Conservation (phyloP, 345 rosid genomes). For the Crucihimalaya himalaica region DNA sequence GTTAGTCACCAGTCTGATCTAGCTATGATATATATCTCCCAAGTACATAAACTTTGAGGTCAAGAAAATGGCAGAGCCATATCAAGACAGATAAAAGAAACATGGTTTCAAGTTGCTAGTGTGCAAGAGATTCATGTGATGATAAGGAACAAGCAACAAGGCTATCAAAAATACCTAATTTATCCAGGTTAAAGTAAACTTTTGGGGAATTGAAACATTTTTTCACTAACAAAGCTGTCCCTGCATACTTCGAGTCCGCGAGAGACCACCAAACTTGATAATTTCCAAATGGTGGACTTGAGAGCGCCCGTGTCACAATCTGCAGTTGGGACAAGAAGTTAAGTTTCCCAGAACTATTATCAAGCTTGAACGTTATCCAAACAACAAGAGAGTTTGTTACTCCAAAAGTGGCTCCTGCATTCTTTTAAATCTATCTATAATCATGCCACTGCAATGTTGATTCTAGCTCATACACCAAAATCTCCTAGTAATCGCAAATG, state of each 20-base stretch:
- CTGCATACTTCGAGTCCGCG: conserved; percentile 94
- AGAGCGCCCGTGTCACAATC: conserved; percentile 79
- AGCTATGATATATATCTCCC: background rate
- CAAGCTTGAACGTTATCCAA: background rate
- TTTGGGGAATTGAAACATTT: conserved; percentile 66
- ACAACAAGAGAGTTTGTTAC: background rate
- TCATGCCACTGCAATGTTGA: background rate
- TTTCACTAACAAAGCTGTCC: conserved; percentile 88
- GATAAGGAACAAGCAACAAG: conserved; percentile 16
- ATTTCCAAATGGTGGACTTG: conserved; percentile 69
- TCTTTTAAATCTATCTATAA: background rate
- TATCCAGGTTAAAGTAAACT: conserved; percentile 74
- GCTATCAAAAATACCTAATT: conserved; percentile 52
- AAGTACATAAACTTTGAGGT: conserved; percentile 5
- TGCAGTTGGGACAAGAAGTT: conserved; percentile 38
- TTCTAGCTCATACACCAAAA: background rate
- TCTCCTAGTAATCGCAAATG: background rate
- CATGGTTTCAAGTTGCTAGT: background rate
- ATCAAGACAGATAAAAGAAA: background rate
- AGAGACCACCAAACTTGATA: conserved; percentile 96
- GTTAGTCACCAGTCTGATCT: background rate
- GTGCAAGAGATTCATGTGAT: background rate
- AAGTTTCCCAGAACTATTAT: background rate
- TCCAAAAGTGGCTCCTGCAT: background rate
- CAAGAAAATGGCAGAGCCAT: background rate